phyloP scores from a whole-genome alignment of 2,329 filamentous ascomycete species.

The Bipolaris victoriae region DNA sequence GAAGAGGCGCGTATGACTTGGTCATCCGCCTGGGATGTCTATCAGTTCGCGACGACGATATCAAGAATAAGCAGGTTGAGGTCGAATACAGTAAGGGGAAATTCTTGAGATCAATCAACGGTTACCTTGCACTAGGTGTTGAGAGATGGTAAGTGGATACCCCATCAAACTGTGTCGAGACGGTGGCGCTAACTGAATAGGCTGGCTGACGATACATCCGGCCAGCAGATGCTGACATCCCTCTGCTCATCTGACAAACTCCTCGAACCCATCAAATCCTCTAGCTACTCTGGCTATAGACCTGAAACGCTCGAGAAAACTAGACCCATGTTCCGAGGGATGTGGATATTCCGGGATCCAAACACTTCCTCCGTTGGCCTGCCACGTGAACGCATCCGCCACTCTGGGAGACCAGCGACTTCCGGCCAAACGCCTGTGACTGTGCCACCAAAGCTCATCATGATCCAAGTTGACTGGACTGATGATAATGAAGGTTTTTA shows the following conservation, averaged over 20 bases:
- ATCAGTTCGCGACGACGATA: conserved; percentile 24
- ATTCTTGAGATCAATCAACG: conserved; percentile 26
- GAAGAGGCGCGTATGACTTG: conserved; percentile 38
- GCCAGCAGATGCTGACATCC: conserved; percentile 28
- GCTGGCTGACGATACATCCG: conserved; percentile 27
- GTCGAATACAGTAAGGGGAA: conserved; percentile 16
- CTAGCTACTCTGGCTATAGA: conserved; percentile 24
- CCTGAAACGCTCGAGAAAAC: conserved; percentile 25
- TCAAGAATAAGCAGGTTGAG: conserved; percentile 20
- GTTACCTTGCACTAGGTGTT: conserved; percentile 14
- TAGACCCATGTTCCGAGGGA: conserved; percentile 34
- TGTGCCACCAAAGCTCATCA: conserved; percentile 12
- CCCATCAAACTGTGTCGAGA: neutral
- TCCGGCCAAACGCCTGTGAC: conserved; percentile 4
- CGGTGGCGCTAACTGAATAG: conserved; percentile 19
- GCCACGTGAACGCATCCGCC: conserved; percentile 10
- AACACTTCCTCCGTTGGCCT: conserved; percentile 9
- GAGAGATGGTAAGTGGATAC: conserved; percentile 33
- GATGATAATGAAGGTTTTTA: conserved; percentile 39
- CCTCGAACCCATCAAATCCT: conserved; percentile 33
- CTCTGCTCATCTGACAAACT: conserved; percentile 26
- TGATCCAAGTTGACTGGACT: conserved; percentile 43
- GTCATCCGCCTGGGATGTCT: conserved; percentile 37
- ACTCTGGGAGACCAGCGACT: conserved; percentile 17
- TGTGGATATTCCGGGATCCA: conserved; percentile 40